Evolutionary conservation across 2,329 filamentous ascomycete species (phyloP), one percentile per base, ranked within the genome.

Genomic region (Pseudocercospora fuligena): DNA sequence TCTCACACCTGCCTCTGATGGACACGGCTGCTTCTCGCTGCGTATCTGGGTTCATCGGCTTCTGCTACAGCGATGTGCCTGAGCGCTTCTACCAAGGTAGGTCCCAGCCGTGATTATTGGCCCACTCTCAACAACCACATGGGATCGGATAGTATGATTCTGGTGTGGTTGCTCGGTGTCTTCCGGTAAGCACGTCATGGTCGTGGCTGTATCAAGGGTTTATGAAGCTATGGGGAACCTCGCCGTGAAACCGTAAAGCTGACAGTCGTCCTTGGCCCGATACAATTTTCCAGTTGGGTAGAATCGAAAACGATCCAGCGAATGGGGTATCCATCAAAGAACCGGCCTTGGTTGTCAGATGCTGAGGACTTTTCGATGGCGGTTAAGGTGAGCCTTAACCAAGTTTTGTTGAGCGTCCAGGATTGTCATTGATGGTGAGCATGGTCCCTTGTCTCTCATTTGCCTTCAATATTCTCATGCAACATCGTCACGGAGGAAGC

Each of bases 361-460:
- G 23, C 16, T n/a, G 23, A 31, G 12, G 9, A 31, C 6, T 5
- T 29, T 40, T 58, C 56, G 56, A 43, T 25, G 56, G 56, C 56
- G 31, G 31, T 21, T 58, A 6, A 31, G 33, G 5, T 36, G 19
- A 21, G 31, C 56, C 56, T 49, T 51, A 23, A 49, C 57, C 25
- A 64, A 59, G 59, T 64, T 64, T 61, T 58, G n/a, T 19, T 43
- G 47, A 59, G 19, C 12, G 58, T 63, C 61, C 47, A 23, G 65
- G 61, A 27, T 64, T 31, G 36, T 31, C 51, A 54, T 23, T 36
- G 21, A n/a, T 53, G 40, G 57, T 29, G 43, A 51, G 65, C 65
- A 59, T 61, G 49, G 51, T 59, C 65, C 61, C 61, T 43, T 64
- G 65, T 61, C 56, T 36, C 14, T 61, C 61, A 59, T 58, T 64